Evolutionary conservation across 257 asterid species (phyloP).

Genomic region (Solanum raphanifolium): DNA sequence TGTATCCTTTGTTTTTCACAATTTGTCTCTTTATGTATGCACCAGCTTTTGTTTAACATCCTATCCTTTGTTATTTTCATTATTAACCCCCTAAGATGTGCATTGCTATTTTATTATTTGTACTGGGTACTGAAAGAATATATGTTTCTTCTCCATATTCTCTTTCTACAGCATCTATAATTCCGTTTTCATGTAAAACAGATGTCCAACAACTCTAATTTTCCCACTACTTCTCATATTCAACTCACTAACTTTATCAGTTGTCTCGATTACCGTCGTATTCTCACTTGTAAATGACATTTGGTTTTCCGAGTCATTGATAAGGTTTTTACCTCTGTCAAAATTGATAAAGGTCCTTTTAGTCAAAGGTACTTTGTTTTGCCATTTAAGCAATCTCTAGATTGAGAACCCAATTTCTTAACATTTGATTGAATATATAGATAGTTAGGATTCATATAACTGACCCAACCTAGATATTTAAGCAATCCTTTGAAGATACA

Average conservation of each 20-base stretch:
- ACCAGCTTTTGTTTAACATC: not conserved
- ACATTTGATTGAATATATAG: not conserved
- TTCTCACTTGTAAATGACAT: not conserved
- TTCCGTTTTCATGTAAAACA: not conserved
- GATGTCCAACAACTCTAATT: not conserved
- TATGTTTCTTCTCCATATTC: not conserved
- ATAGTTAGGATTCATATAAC: not conserved
- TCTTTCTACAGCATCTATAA: not conserved
- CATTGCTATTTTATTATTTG: not conserved
- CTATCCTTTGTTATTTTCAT: not conserved
- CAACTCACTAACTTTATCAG: not conserved
- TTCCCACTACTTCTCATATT: not conserved
- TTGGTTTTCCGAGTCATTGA: not conserved
- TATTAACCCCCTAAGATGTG: not conserved
- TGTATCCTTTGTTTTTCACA: not conserved
- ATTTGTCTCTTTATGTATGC: not conserved
- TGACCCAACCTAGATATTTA: not conserved
- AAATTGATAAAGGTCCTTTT: not conserved
- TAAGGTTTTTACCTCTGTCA: not conserved
- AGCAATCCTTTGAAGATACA: not conserved
- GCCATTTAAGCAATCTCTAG: not conserved
- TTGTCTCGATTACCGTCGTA: not conserved
- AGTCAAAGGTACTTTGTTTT: not conserved
- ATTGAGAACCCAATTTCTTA: not conserved
- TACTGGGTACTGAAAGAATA: not conserved